phyloP scores from a whole-genome alignment of 108 stramenopile species.

The Skeletonema potamos region DNA sequence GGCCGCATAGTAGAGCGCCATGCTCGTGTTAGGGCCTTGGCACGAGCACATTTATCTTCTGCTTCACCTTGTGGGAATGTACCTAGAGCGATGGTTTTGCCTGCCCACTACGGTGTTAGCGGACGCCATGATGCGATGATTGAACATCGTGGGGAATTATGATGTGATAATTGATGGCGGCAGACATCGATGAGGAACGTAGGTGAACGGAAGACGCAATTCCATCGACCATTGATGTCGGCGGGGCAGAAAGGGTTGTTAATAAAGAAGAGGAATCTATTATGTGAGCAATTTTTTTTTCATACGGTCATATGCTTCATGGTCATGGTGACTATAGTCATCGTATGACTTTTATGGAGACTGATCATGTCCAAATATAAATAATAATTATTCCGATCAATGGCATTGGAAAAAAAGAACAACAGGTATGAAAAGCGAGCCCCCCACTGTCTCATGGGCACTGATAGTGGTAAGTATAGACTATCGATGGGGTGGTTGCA shows the following conservation, averaged over 20 bases:
- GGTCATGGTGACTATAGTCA: neutral
- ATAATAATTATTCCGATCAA: neutral
- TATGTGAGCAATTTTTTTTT: no score
- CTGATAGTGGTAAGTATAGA: neutral
- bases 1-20: conserved; percentile 92
- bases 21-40: conserved; percentile 85
- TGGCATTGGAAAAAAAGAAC: neutral
- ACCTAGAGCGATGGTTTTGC: conserved; percentile 64
- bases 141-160: no score
- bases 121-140: conserved; percentile 4
- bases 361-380: neutral
- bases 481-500: neutral
- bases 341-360: neutral
- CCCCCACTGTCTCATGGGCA: no score
- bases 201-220: neutral
- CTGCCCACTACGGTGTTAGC: conserved; percentile 42
- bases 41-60: conserved; percentile 89
- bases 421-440: neutral
- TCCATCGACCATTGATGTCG: neutral
- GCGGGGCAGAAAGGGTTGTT: neutral
- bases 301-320: neutral
- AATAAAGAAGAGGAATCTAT: no score
- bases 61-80: conserved; percentile 87
- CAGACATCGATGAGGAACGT: neutral
- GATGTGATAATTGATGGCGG: no score